phyloP scores from a whole-genome alignment of 331 rosid species.

The Acacia pycnantha region DNA sequence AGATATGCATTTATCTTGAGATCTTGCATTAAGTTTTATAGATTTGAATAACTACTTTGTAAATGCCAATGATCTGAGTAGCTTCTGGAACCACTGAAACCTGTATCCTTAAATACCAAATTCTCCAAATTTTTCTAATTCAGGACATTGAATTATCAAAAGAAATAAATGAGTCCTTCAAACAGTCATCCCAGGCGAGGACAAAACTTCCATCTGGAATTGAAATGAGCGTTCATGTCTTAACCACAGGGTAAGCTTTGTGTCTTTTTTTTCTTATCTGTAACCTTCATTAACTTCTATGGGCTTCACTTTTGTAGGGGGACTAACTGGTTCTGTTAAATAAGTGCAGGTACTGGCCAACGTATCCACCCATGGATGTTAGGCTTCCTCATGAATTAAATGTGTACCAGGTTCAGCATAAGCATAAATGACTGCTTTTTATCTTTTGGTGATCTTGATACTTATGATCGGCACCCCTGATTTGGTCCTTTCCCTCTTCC shows the following conservation, averaged over 20 bases:
- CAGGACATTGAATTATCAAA: conserved; percentile 98
- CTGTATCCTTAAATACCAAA: neutral
- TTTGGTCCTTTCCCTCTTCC: conserved; percentile 10
- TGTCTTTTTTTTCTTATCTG: conserved; percentile 7
- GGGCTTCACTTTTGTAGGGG: conserved; percentile 1
- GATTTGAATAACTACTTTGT: neutral
- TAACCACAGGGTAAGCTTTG: conserved; percentile 87
- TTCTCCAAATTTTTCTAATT: conserved; percentile 12
- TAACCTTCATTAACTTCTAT: conserved; percentile 19
- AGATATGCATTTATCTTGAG: neutral
- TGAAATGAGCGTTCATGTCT: conserved; percentile 98
- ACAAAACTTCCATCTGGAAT: conserved; percentile 96
- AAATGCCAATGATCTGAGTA: neutral
- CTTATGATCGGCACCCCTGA: conserved; percentile 19
- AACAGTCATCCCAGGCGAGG: conserved; percentile 98
- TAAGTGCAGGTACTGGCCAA: conserved; percentile 94
- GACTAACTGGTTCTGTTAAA: conserved; percentile 32
- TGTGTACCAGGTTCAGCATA: conserved; percentile 83
- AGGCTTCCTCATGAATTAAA: conserved; percentile 99
- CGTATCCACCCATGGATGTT: conserved; percentile 99
- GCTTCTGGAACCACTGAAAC: neutral
- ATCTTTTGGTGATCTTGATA: conserved; percentile 9
- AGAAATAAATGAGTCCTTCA: conserved; percentile 98
- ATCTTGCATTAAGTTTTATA: too few relatives aligned
- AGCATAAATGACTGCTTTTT: conserved; percentile 27